Evolutionary conservation across 2,329 filamentous ascomycete species (phyloP), one percentile per base, ranked within the genome.

Genomic region (Sclerotinia nivalis): DNA sequence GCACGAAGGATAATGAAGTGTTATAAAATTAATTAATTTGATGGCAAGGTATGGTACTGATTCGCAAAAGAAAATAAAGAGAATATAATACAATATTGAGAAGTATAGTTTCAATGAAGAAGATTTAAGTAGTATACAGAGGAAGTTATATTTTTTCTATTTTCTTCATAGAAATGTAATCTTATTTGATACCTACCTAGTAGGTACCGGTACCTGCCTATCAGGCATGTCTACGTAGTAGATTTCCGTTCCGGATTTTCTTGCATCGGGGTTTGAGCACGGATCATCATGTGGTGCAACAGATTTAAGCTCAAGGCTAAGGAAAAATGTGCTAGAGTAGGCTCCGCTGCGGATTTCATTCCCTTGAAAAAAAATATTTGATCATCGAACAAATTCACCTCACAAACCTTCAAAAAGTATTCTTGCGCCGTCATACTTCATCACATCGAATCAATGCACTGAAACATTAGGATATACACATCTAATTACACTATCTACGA

Each of bases 261-360:
- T 66, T 31, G 47, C 31, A 66, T 56, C 22, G 18, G 18, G 10
- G 15, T n/a, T 12, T 3, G 31, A 22, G 66, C 66, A 68, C 66
- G 34, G 66, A 54, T 50, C 34, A 50, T 34, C 9, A 4, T n/a
- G 22, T 22, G 56, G 13, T 25, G 9, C 56, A 6, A 10, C 20
- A n/a, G 5, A 37, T 56, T 65, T 65, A 65, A 69, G 31, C 59
- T 69, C 49, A 31, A 65, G 67, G 50, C 67, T 65, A 65, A 69
- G 47, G 43, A 64, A 69, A 69, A 58, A n/a, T 54, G 34, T 62
- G 43, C 58, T 22, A 68, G 37, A 45, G 54, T 43, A 60, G 22
- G 34, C 55, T 68, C 54, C 54, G 58, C 43, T 62, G 45, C 45
- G 31, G 58, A 50, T 55, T 64, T 64, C 20, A 54, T 45, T 64